Evolutionary conservation across 2,329 filamentous ascomycete species (phyloP), one percentile per base, ranked within the genome.

Genomic region (Cryphonectria radicalis): DNA sequence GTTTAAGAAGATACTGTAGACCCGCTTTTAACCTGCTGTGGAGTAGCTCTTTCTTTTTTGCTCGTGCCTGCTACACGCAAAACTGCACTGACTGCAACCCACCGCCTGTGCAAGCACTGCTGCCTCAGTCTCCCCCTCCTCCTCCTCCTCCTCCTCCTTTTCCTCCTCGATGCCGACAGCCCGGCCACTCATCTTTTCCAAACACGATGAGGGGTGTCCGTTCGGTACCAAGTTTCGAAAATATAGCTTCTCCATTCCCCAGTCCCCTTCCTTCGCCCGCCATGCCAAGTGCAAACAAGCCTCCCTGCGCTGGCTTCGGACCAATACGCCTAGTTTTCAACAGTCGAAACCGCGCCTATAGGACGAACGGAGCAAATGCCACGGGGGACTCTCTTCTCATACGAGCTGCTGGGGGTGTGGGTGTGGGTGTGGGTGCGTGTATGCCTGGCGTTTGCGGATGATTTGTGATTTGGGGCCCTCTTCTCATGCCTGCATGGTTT

Each of bases 211-310:
- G 59, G 66, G 69, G 65, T 14, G 55, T 28, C 50, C 55, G 46
- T 53, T 67, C 70, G 70, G 66, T 62, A 69, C 70, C 70, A 63
- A 40, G 66, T 71, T 71, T 68, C 65, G 69, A 65, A 19, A 19
- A 1, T 17, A 59, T 59, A 19, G 62, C 28, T 53, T 46, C 7
- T 59, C 25, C 55, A 59, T 59, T 59, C 25, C 10, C 43, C 22
- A 6, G 5, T 28, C 53, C n/a, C 53, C 53, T 57, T 57, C 53
- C 25, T 25, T 17, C 10, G 53, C n/a, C 53, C 11, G 53, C 53
- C 25, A 17, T 17, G 5, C 28, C 14, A 7, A 32, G 55, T 32
- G 28, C 55, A 19, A 32, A 59, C 25, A 40, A 65, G 37, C 37
- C 62, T 43, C 37, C 46, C 46, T 55, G 28, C 19, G 63, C 55